Conservation (phyloP, 306 rosid species). For the Citrullus mucosospermus region DNA sequence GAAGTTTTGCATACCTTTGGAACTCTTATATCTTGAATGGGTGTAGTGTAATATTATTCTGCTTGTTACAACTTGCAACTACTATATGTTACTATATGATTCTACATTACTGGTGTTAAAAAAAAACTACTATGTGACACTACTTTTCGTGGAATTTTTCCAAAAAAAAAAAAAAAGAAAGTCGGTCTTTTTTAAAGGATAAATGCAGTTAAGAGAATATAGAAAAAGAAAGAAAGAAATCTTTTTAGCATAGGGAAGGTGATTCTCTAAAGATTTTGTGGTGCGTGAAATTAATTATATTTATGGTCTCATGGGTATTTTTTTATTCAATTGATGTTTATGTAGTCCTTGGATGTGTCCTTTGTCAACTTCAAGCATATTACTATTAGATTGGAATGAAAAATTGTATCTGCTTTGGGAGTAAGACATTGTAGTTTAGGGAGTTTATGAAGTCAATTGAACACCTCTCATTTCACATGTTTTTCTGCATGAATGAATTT, state of each 20-base stretch:
- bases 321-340: background rate
- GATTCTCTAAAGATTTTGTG: background rate
- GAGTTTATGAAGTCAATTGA: too few relatives aligned
- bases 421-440: too few relatives aligned
- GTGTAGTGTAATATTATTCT: background rate
- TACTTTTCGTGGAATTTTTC: background rate
- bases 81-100: background rate
- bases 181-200: background rate
- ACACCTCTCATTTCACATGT: background rate
- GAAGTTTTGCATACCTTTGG: constrained; percentile 4
- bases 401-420: too few relatives aligned
- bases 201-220: background rate
- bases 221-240: background rate
- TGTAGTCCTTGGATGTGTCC: background rate
- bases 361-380: too few relatives aligned
- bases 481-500: background rate
- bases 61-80: background rate
- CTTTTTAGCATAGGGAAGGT: background rate
- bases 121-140: background rate
- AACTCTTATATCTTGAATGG: background rate
- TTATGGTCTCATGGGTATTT: background rate
- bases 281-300: background rate
- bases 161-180: background rate
- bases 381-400: too few relatives aligned
- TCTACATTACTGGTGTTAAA: background rate